Percentiles rank a stretch among this genome's conserved stretches.
Conservation (phyloP, 179 eudicot species). For the Nepenthes alata region DNA sequence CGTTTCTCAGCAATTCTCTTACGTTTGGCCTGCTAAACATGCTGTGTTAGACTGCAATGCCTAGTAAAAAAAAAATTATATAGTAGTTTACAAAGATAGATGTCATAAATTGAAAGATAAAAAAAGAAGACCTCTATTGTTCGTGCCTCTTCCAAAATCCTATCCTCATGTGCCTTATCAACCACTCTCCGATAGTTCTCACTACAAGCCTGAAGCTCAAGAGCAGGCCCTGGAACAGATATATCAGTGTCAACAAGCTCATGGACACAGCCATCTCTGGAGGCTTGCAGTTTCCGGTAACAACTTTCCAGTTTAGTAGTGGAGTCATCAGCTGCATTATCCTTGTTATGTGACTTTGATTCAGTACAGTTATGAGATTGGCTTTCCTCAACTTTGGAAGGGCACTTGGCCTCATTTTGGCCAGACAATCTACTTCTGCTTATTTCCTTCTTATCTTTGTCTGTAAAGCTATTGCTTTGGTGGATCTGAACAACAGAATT, state of each 20-base stretch:
- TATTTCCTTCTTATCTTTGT: slow-evolving; percentile 24
- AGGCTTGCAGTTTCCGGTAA: slow-evolving; percentile 15
- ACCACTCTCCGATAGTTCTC: slow-evolving; percentile 25
- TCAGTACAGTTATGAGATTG: slow-evolving; percentile 17
- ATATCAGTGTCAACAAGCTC: slow-evolving; percentile 19
- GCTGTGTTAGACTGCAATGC: background rate
- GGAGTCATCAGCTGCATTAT: slow-evolving; percentile 16
- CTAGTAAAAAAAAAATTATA: background rate
- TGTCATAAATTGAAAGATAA: background rate
- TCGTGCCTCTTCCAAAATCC: slow-evolving; percentile 73
- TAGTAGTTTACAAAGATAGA: background rate
- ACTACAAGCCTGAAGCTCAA: slow-evolving; percentile 30
- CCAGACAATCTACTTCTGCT: slow-evolving; percentile 17
- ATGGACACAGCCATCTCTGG: slow-evolving; percentile 18
- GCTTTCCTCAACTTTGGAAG: slow-evolving; percentile 16
- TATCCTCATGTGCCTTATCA: slow-evolving; percentile 61
- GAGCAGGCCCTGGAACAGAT: slow-evolving; percentile 18
- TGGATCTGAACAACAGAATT: slow-evolving; percentile 14
- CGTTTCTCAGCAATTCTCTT: slow-evolving; percentile 61
- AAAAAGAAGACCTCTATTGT: slow-evolving; percentile 50
- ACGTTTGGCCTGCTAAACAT: slow-evolving; percentile 54
- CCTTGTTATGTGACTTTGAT: slow-evolving; percentile 24
- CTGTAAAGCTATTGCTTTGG: slow-evolving; percentile 28
- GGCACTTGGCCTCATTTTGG: slow-evolving; percentile 20
- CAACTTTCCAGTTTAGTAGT: slow-evolving; percentile 20